phyloP scores from a whole-genome alignment of 2,329 filamentous ascomycete species.

The Talaromyces sp. region DNA sequence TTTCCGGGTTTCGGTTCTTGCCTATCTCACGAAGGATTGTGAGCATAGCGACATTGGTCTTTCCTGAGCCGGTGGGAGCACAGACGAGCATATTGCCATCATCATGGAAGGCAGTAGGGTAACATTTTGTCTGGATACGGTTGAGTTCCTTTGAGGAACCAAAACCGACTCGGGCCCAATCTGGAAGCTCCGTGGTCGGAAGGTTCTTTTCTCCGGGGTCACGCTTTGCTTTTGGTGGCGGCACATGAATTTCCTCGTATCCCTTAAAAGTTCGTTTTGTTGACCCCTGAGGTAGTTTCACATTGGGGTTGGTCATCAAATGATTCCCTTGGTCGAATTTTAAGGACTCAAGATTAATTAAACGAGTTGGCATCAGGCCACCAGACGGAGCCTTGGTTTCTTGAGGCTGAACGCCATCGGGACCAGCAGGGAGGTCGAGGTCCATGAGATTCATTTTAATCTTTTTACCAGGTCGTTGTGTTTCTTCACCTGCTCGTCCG shows the following conservation, averaged over 20 bases:
- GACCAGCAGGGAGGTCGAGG: constrained; percentile 65
- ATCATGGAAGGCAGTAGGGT: constrained; percentile 79
- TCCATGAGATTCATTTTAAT: constrained; percentile 85
- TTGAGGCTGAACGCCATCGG: constrained; percentile 28
- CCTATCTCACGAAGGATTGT: constrained; percentile 94
- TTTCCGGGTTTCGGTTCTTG: constrained; percentile 82
- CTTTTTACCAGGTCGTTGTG: constrained; percentile 63
- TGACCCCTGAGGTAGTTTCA: constrained; percentile 86
- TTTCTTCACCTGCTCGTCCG: constrained; percentile 57
- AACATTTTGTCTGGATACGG: constrained; percentile 92
- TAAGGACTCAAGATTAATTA: constrained; percentile 92
- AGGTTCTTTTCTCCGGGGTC: constrained; percentile 76
- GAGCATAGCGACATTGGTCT: constrained; percentile 98
- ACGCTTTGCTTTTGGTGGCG: constrained; percentile 78
- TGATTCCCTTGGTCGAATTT: constrained; percentile 98
- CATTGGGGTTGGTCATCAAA: constrained; percentile 98
- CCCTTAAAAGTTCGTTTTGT: constrained; percentile 95
- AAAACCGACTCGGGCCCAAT: constrained; percentile 86
- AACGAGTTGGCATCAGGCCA: constrained; percentile 75
- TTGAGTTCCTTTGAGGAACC: constrained; percentile 82
- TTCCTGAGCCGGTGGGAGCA: constrained; percentile 93
- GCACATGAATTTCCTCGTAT: constrained; percentile 97
- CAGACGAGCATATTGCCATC: constrained; percentile 98
- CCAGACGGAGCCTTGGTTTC: constrained; percentile 58
- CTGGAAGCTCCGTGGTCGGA: constrained; percentile 79